phyloP scores from a whole-genome alignment of 1,284 basidiomycete genomes.

The Moesziomyces sp. region DNA sequence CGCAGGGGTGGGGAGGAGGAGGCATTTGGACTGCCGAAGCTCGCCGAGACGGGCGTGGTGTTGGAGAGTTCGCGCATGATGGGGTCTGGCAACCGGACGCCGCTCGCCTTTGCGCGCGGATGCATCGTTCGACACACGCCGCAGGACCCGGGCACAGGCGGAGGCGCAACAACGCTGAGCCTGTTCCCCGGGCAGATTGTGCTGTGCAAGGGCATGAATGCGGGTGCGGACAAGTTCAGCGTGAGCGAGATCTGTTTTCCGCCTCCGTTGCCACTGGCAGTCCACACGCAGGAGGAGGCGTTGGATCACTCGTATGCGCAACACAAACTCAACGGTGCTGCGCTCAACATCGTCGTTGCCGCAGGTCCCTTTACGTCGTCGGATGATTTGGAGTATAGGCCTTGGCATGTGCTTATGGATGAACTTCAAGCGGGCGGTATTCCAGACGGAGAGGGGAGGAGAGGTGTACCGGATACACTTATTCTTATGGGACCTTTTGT shows the following conservation, averaged over 20 bases:
- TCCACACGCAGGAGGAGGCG: conserved; percentile 44
- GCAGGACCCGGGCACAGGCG: conserved; percentile 29
- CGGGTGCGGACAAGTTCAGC: conserved; percentile 85
- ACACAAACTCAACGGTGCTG: conserved; percentile 25
- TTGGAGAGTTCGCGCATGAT: conserved; percentile 58
- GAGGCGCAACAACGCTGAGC: conserved; percentile 68
- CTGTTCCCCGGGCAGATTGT: conserved; percentile 91
- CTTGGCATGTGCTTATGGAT: conserved; percentile 62
- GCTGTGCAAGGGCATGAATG: conserved; percentile 88
- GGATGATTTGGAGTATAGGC: conserved; percentile 49
- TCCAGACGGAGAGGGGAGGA: conserved; percentile 73
- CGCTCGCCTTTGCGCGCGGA: conserved; percentile 41
- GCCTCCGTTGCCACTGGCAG: conserved; percentile 58
- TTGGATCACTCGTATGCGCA: conserved; percentile 35
- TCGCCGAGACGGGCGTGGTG: conserved; percentile 44
- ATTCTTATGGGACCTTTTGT: conserved; percentile 90
- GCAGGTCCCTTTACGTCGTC: conserved; percentile 55
- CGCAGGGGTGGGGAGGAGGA: neutral
- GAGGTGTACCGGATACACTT: conserved; percentile 78
- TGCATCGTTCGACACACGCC: conserved; percentile 53
- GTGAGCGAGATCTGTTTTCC: conserved; percentile 81
- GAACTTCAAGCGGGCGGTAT: conserved; percentile 45
- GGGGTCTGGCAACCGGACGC: conserved; percentile 57
- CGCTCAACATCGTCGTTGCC: conserved; percentile 46
- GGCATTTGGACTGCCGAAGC: conserved; percentile 28